Conservation (phyloP, 2,329 filamentous ascomycete species). For the Nigrospora oryzae region DNA sequence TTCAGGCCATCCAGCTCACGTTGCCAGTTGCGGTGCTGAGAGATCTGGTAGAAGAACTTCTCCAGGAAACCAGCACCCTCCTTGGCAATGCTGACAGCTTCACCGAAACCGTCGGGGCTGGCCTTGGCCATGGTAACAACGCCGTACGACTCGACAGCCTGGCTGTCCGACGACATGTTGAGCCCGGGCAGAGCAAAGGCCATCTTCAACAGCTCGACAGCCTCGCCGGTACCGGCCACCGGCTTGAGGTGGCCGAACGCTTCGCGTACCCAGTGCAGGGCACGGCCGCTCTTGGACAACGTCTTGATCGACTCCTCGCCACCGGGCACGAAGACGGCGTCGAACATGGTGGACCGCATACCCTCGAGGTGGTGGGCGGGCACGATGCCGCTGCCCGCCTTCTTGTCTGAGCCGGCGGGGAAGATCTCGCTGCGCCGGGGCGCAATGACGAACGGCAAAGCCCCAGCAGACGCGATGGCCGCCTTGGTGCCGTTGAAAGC, state of each 20-base stretch:
- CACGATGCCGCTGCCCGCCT: constrained; percentile 42
- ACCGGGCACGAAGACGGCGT: constrained; percentile 69
- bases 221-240: constrained; percentile 69
- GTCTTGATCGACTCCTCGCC: constrained; percentile 55
- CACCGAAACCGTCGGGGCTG: constrained; percentile 48
- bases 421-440: constrained; percentile 58
- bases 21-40: constrained; percentile 65
- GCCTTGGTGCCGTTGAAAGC: constrained; percentile 59
- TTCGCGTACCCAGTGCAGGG: constrained; percentile 69
- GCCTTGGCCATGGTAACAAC: constrained; percentile 59
- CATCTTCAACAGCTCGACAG: constrained; percentile 49
- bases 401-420: constrained; percentile 48
- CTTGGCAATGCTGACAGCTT: constrained; percentile 56
- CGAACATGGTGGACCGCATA: constrained; percentile 73
- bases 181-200: constrained; percentile 36
- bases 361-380: constrained; percentile 76
- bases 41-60: constrained; percentile 61
- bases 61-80: constrained; percentile 62
- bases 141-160: constrained; percentile 62
- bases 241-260: constrained; percentile 77
- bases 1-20: constrained; percentile 65
- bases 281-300: constrained; percentile 61
- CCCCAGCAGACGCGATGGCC: constrained; percentile 52
- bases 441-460: constrained; percentile 66
- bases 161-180: constrained; percentile 30